Evolutionary conservation across 2,329 filamentous ascomycete species (phyloP).

Genomic region (Ophiosphaerella korrae): DNA sequence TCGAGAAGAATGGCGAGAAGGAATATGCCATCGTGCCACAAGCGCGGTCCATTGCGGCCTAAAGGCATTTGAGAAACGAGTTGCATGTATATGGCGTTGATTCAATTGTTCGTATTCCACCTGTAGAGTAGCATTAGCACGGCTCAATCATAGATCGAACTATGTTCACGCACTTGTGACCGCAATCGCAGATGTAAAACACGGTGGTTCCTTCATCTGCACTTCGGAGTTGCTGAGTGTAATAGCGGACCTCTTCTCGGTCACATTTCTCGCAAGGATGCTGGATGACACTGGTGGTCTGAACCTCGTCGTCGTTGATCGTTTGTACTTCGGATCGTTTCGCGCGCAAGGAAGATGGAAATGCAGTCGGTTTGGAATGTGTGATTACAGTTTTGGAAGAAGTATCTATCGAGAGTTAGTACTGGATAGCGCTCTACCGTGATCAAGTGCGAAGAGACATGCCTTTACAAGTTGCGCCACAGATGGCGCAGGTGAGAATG

Average conservation of each 20-base stretch:
- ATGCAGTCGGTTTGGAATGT: conserved; percentile 84
- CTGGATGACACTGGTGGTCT: conserved; percentile 71
- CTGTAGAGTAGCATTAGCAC: conserved; percentile 37
- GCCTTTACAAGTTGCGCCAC: conserved; percentile 86
- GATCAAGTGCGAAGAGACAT: conserved; percentile 4
- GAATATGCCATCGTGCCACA: conserved; percentile 90
- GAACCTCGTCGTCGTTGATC: conserved; percentile 75
- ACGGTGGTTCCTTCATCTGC: conserved; percentile 95
- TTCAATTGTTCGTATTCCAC: conserved; percentile 67
- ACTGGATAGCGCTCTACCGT: neutral
- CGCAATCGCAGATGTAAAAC: conserved; percentile 88
- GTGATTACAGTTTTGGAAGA: conserved; percentile 76
- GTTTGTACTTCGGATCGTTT: conserved; percentile 87
- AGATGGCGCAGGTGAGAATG: conserved; percentile 81
- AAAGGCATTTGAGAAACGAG: neutral
- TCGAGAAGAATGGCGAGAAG: conserved; percentile 83
- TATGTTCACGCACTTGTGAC: conserved; percentile 69
- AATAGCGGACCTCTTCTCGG: conserved; percentile 80
- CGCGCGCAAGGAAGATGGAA: conserved; percentile 85
- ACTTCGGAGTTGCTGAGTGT: conserved; percentile 82
- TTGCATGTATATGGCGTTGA: conserved; percentile 35
- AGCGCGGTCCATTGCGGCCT: conserved; percentile 35
- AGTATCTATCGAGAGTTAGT: conserved; percentile 24
- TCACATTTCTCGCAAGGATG: conserved; percentile 82
- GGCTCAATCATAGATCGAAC: conserved; percentile 2